Evolutionary conservation across 805 yeast species (phyloP), one percentile per base, ranked within the genome.

Genomic region (Kodamaea leandrae): DNA sequence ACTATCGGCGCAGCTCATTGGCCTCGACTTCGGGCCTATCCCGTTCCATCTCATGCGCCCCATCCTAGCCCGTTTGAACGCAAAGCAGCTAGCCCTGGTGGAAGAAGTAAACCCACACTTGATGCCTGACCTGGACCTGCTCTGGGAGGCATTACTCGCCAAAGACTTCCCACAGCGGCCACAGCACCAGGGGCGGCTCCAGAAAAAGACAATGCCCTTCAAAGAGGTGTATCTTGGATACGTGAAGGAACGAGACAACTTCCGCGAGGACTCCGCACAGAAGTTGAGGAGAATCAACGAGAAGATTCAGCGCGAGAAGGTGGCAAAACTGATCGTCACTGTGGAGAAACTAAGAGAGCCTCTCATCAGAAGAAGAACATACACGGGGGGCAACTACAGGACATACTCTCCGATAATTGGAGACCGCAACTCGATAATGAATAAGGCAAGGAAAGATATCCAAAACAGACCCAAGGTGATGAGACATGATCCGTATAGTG

Each of bases 91-190:
- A 13, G 55, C 55, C 25, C 42, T 48, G 6, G 60, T 76, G 0
- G 82, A 77, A 51, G 43, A 42, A 1, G 56, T 50, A 34, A 71
- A 77, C 32, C 74, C 76, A 4, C 74, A 63, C 17, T 49, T 77
- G 1, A 54, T 53, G 5, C 66, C 71, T 1, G 54, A 63, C 30
- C 58, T 74, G 3, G 80, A 76, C 45, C 60, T 57, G 4, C 47
- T 77, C 24, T 77, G 82, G 82, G 53, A 51, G 28, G 41, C 44
- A n/a, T 53, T 77, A 16, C 57, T 77, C 1, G 58, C 58, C 28
- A 64, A 71, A 41, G 82, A 76, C 50, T 77, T 77, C 46, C 66
- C 74, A 2, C 68, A 67, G 36, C 52, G 79, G 25, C 77, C 79
- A 4, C 29, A 23, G 6, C 29, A 23, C 18, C 35, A 34, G 6